Evolutionary conservation across 2,329 filamentous ascomycete genomes (phyloP).

Genomic region (Nigrospora oryzae): DNA sequence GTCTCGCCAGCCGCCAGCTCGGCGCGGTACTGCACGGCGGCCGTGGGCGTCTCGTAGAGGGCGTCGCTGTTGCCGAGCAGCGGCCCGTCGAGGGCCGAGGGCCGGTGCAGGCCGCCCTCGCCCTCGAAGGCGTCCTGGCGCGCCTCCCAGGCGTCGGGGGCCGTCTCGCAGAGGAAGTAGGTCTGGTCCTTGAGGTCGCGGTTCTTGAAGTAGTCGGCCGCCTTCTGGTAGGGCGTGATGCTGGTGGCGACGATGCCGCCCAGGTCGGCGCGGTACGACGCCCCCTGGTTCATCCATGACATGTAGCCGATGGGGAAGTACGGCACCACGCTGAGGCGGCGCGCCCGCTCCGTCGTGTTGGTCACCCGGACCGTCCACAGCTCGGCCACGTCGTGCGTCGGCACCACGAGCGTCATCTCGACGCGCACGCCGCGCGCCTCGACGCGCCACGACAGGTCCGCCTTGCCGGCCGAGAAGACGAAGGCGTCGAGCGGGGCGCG

Average conservation of each 20-base stretch:
- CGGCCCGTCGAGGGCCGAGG: conserved; percentile 30
- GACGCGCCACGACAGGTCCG: conserved; percentile 43
- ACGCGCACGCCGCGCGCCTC: conserved; percentile 41
- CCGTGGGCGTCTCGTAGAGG: conserved; percentile 45
- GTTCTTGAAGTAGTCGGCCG: conserved; percentile 47
- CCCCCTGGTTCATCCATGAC: conserved; percentile 55
- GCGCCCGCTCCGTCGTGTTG: conserved; percentile 34
- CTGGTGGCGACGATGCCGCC: conserved; percentile 41
- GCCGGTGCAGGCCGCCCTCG: conserved; percentile 44
- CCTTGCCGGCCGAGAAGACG: conserved; percentile 45
- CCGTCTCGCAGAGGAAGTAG: conserved; percentile 45
- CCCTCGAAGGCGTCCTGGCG: conserved; percentile 44
- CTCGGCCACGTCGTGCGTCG: conserved; percentile 45
- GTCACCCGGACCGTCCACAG: conserved; percentile 45
- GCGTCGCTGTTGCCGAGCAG: conserved; percentile 37
- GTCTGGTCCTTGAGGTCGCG: conserved; percentile 49
- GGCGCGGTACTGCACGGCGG: conserved; percentile 42
- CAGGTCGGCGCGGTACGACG: conserved; percentile 39
- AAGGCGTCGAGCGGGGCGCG: conserved; percentile 37
- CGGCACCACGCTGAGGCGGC: conserved; percentile 43
- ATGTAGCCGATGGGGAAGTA: conserved; percentile 53
- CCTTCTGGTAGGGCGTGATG: conserved; percentile 49
- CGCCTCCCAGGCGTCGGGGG: conserved; percentile 43
- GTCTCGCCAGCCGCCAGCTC: conserved; percentile 28
- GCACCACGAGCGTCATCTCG: conserved; percentile 41